A percentile compares a stretch with the other conserved stretches of the same genome.
These are phyloP conservation scores for Zizania latifolia DNA, from an alignment of 176 grass and related monocot genomes.

Conservation along the genomic window DNA sequence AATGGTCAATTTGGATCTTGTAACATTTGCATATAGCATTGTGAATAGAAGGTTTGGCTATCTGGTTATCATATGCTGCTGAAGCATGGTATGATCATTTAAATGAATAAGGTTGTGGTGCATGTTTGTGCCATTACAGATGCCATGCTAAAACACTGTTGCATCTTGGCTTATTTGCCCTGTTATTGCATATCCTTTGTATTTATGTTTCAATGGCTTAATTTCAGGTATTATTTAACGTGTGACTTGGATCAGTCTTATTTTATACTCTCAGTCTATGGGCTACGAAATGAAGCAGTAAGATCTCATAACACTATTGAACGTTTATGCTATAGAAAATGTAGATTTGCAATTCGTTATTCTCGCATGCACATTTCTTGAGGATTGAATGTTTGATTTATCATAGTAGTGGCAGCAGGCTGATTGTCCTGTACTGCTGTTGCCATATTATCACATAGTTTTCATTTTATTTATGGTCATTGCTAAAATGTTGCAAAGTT, in stretches of 20 bases:
- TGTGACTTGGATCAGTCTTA: constrained; percentile 54
- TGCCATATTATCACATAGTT: not conserved
- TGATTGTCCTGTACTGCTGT: not conserved
- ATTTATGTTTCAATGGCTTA: not conserved
- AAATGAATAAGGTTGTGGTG: not conserved
- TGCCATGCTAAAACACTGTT: not conserved
- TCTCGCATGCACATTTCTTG: not conserved
- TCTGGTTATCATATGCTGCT: not conserved
- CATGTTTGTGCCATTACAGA: not conserved
- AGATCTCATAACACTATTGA: constrained; percentile 26
- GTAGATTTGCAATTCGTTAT: not conserved
- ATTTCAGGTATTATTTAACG: constrained; percentile 63
- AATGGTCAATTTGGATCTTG: not conserved
- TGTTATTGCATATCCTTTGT: not conserved
- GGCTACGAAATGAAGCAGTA: constrained; percentile 56
- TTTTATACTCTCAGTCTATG: constrained; percentile 68
- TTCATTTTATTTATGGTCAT: not conserved
- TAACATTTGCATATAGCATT: not conserved
- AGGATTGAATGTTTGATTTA: constrained; percentile 9
- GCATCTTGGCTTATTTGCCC: constrained; percentile 3
- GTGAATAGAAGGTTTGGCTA: not conserved
- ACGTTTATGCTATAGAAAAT: not conserved
- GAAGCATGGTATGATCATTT: constrained; percentile 2
- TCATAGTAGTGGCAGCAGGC: not conserved
- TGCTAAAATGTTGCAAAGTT: not conserved